Percentiles rank a stretch among this genome's conserved stretches.
These are phyloP conservation scores for Amanita phalloides DNA, from an alignment of 768 basidiomycete genomes.

Conservation along the genomic window DNA sequence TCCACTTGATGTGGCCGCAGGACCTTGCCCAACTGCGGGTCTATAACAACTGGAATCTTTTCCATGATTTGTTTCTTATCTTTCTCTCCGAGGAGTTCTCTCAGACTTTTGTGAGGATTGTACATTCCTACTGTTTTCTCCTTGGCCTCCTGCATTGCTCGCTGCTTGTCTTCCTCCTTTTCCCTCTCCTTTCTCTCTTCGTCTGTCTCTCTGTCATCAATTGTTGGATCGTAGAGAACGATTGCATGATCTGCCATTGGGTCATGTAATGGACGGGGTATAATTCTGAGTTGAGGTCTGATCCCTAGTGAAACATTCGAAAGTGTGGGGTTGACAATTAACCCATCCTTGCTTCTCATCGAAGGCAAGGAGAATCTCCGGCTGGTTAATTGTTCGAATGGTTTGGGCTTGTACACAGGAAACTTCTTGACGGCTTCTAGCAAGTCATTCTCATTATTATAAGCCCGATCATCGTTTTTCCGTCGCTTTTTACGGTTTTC, in stretches of 20 bases:
- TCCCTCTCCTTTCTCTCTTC: slow-evolving; percentile 70
- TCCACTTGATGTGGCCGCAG: slow-evolving; percentile 97
- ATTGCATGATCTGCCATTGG: slow-evolving; percentile 98
- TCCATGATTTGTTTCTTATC: slow-evolving; percentile 51
- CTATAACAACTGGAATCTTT: slow-evolving; percentile 96
- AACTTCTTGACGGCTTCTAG: slow-evolving; percentile 54
- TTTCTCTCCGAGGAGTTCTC: slow-evolving; percentile 63
- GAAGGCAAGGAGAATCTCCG: slow-evolving; percentile 78
- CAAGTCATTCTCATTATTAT: slow-evolving; percentile 54
- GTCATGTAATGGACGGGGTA: slow-evolving; percentile 90
- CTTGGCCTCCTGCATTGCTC: slow-evolving; percentile 49
- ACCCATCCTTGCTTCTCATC: slow-evolving; percentile 65
- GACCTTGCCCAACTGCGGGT: slow-evolving; percentile 78
- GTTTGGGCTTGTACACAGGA: slow-evolving; percentile 76
- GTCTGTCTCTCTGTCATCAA: slow-evolving; percentile 86
- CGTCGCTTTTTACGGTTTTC: slow-evolving; percentile 62
- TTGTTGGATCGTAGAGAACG: slow-evolving; percentile 92
- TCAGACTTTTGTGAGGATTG: slow-evolving; percentile 90
- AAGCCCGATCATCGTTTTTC: slow-evolving; percentile 36
- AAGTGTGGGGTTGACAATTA: slow-evolving; percentile 39
- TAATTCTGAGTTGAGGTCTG: slow-evolving; percentile 65
- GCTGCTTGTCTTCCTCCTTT: slow-evolving; percentile 61
- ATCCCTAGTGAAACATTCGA: slow-evolving; percentile 78
- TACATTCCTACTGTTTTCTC: slow-evolving; percentile 67
- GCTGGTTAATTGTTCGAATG: slow-evolving; percentile 44